These are phyloP conservation scores for Cystofilobasidium bisporidii DNA, from an alignment of 768 basidiomycete genomes.

Conservation along the genomic window DNA sequence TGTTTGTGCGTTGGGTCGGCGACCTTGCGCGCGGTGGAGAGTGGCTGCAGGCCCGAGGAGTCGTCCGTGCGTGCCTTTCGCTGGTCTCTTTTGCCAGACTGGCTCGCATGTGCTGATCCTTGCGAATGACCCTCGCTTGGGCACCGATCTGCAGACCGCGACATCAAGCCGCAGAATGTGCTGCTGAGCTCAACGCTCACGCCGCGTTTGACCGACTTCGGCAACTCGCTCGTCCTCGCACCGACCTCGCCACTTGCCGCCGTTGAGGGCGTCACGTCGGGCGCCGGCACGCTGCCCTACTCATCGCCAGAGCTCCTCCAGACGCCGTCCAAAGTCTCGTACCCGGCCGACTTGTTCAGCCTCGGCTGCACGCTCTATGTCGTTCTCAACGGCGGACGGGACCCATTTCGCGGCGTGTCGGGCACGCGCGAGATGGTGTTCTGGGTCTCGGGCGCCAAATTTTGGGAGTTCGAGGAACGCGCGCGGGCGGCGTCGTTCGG, in stretches of 20 bases:
- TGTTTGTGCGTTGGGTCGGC: slow-evolving; percentile 39
- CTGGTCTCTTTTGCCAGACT: not conserved
- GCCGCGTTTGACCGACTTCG: slow-evolving; percentile 43
- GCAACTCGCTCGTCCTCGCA: slow-evolving; percentile 40
- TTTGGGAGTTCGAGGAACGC: slow-evolving; percentile 42
- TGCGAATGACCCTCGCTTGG: not conserved
- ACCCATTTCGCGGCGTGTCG: slow-evolving; percentile 40
- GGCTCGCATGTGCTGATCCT: not conserved
- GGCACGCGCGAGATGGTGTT: slow-evolving; percentile 41
- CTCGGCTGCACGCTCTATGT: slow-evolving; percentile 43
- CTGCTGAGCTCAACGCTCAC: slow-evolving; percentile 26
- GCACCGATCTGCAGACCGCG: slow-evolving; percentile 31
- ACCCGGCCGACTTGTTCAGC: slow-evolving; percentile 43
- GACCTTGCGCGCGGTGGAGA: slow-evolving; percentile 37
- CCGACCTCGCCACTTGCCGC: slow-evolving; percentile 34
- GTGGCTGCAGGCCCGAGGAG: slow-evolving; percentile 40
- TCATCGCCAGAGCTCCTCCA: slow-evolving; percentile 43
- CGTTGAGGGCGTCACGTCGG: slow-evolving; percentile 36
- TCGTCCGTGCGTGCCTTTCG: slow-evolving; percentile 40
- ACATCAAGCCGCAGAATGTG: slow-evolving; percentile 44
- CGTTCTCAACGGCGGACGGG: slow-evolving; percentile 38
- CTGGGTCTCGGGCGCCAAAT: slow-evolving; percentile 38
- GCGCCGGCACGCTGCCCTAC: slow-evolving; percentile 43
- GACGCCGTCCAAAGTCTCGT: slow-evolving; percentile 38
- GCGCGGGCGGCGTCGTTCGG: slow-evolving; percentile 34